Evolutionary conservation across 805 yeast species (phyloP), one percentile per base, ranked within the genome.

Genomic region (Wickerhamomyces bovis): DNA sequence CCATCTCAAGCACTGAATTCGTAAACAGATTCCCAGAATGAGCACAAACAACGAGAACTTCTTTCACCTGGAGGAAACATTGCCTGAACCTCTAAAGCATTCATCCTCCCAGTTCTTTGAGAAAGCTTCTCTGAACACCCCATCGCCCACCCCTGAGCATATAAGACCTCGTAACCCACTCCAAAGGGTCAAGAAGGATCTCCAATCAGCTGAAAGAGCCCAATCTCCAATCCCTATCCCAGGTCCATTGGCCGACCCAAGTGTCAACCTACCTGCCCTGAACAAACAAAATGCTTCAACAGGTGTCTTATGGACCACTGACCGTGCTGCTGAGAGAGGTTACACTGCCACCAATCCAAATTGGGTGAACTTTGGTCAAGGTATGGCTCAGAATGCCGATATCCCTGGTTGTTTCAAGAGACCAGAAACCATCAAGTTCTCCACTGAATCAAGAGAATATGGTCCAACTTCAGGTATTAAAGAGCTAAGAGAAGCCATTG

Each of bases 251-350:
- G 63, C 67, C 54, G 65, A 69, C 44, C 72, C 68, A 44, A 71
- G 65, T 26, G 71, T 73, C 45, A 72, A 71, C 55, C 73, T 75
- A 54, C 84, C 84, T 6, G 84, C 82, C 9, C 63, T 78, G 68
- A 79, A 78, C 62, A 75, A 77, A 31, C 70, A 71, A 47, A 81
- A 78, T 54, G 74, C 80, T 12, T 76, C 81, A 12, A 78, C 84
- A 0, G 84, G 84, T 46, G 84, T 78, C 30, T 71, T 78, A 44
- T 78, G 84, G 84, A 77, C 77, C 46, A 78, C 84, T 1, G 83
- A 78, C 55, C 66, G 82, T 50, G 84, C 84, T 26, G 62, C 66
- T 39, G 82, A 75, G 50, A 75, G 78, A 57, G 84, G 84, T 0
- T 78, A 66, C 56, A 70, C 51, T 13, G 30, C 30, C 12, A n/a